Evolutionary conservation across 768 basidiomycete species (phyloP).

Genomic region (Erythrobasidium yunnanense): DNA sequence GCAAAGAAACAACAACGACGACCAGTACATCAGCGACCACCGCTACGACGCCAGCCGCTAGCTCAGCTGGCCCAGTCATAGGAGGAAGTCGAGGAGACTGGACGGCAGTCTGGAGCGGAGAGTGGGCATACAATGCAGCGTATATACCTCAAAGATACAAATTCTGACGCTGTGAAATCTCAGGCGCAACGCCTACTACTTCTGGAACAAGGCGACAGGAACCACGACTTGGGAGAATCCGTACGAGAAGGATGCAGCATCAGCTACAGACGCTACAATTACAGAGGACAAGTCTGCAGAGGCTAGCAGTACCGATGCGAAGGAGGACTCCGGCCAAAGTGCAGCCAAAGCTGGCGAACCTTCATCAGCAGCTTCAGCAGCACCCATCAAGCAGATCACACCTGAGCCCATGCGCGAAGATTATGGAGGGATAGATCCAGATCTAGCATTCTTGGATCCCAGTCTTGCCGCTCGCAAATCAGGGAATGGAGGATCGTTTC

Average conservation of each 20-base stretch:
- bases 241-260: background rate
- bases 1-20: conserved; percentile 9
- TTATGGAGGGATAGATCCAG: conserved; percentile 27
- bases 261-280: background rate
- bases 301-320: too few relatives aligned
- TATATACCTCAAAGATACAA: background rate
- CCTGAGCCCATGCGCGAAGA: too few relatives aligned
- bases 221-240: conserved; percentile 27
- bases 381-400: background rate
- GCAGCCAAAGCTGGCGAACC: background rate
- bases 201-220: conserved; percentile 24
- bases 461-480: conserved; percentile 3
- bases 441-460: conserved; percentile 29
- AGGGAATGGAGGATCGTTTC: background rate
- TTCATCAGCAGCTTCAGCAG: background rate
- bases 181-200: conserved; percentile 27
- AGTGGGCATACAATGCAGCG: background rate
- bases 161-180: background rate
- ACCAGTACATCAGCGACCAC: background rate
- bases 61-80: background rate
- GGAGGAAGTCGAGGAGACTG: conserved; percentile 15
- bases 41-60: background rate
- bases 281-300: background rate
- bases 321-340: background rate
- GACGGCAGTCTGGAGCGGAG: conserved; percentile 21